A percentile compares a stretch with the other conserved stretches of the same genome.
These are phyloP conservation scores for Solanum clarkiae DNA, from an alignment of 257 asterid genomes.

Conservation along the genomic window DNA sequence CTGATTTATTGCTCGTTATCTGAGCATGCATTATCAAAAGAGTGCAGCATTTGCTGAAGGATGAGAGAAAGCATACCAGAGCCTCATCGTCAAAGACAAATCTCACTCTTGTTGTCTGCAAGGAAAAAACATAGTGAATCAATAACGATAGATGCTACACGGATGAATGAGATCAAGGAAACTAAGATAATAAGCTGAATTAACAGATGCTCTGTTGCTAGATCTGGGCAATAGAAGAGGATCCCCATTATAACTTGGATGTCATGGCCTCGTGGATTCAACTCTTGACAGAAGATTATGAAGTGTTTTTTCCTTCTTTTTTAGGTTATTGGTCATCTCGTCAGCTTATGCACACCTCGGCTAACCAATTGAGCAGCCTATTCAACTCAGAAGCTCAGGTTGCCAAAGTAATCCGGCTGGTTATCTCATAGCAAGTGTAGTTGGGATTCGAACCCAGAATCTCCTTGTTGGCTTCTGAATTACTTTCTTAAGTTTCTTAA, in stretches of 20 bases:
- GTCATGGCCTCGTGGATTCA: not conserved
- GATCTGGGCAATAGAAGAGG: not conserved
- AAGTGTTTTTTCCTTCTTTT: not conserved
- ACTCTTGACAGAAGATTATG: not conserved
- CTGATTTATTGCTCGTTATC: not conserved
- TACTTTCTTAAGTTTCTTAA: not conserved
- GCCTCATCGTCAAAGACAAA: conserved; percentile 73
- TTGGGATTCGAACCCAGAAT: not conserved
- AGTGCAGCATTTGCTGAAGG: not conserved
- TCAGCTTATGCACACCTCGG: not conserved
- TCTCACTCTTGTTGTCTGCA: conserved; percentile 83
- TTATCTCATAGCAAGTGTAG: not conserved
- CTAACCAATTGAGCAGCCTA: not conserved
- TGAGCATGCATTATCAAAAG: not conserved
- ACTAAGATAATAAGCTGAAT: not conserved
- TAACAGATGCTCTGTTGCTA: not conserved
- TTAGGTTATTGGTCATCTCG: not conserved
- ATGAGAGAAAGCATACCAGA: conserved; percentile 50
- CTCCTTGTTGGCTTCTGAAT: not conserved
- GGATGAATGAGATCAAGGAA: not conserved
- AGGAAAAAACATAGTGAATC: not conserved
- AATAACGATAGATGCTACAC: not conserved
- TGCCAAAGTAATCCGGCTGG: not conserved
- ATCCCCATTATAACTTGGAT: not conserved
- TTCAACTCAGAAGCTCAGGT: not conserved